Evolutionary conservation across 306 rosid species (phyloP).

Genomic region (Inga oerstediana): DNA sequence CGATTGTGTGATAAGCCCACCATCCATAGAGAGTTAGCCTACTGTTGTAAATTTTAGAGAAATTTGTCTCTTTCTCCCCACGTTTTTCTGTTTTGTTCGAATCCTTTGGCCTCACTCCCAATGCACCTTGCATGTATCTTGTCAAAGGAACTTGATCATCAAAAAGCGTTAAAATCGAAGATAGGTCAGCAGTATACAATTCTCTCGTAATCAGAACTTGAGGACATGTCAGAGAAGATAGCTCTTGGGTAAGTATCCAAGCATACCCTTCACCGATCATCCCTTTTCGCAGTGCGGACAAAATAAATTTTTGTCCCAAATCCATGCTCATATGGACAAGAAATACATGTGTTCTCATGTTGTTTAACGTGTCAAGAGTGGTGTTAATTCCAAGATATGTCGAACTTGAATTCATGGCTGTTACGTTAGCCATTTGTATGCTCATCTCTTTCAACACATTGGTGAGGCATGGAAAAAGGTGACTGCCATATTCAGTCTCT

Average conservation of each 20-base stretch:
- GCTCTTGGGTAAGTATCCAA: too few relatives aligned
- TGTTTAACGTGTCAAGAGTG: not conserved
- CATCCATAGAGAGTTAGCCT: too few relatives aligned
- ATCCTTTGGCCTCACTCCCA: not conserved
- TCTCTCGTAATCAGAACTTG: rapidly evolving
- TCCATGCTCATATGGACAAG: not conserved
- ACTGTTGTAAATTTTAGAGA: too few relatives aligned
- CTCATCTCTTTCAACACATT: not conserved
- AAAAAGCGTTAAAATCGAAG: too few relatives aligned
- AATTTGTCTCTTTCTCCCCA: too few relatives aligned
- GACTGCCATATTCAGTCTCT: not conserved
- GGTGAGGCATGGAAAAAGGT: not conserved
- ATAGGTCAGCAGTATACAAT: too few relatives aligned
- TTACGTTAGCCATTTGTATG: not conserved
- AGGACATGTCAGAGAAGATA: too few relatives aligned
- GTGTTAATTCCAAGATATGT: not conserved
- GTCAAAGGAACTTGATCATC: too few relatives aligned
- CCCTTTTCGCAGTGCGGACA: too few relatives aligned
- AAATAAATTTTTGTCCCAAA: not conserved
- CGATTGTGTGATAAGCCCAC: not conserved
- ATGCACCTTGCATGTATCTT: not conserved
- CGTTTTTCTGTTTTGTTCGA: too few relatives aligned
- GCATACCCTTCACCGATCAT: too few relatives aligned
- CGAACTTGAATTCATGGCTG: not conserved
- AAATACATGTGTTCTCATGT: not conserved